Base-by-base conservation (phyloP, 1,284 basidiomycete species). In the Retiboletus fuscus region DNA sequence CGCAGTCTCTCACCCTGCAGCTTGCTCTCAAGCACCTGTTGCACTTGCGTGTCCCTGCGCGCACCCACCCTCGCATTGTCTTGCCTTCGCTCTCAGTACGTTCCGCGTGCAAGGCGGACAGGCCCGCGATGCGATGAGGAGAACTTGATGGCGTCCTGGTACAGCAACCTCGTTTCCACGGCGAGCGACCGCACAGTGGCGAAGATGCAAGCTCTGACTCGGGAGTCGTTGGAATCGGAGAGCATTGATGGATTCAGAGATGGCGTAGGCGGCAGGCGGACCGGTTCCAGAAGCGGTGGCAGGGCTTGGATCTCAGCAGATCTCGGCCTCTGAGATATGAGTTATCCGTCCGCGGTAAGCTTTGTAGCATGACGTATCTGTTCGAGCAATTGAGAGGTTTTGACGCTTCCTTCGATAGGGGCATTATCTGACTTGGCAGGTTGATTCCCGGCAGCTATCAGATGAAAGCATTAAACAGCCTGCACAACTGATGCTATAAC, bases 291-390 rank as follows among this genome's bases (percentile, higher is more conserved):
- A 16, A 97, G 87, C 0, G 85, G 84, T 16, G 92, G 94, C 0
- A 99, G 85, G 5, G 90, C 82, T 73, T 93, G 89, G 69, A 99
- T 91, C 77, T 88, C 74, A 97, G 89, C 1, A 98, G 86, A 78
- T 96, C 95, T 79, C 95, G 92, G 3, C 95, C 93, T 80, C 95
- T 97, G 81, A 99, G 90, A 80, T 94, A 94, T 2, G 94, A 90
- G 82, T 99, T 99, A 82, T 99, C 97, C 49, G 88, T 91, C 26
- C 96, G 91, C 41, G 99, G 58, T n/a, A 34, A 26, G 57, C 63
- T 44, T 65, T 51, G 63, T 55, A 34, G 57, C 63, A 65, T 84
- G 66, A 72, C 78, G 13, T 12, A 93, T 93, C 89, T 96, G 94
- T 81, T 96, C 95, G 34, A 95, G 82, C 12, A 97, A 87, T 80